These are phyloP conservation scores for Trichoderma sp. DNA, from an alignment of 2,329 filamentous ascomycete species.

Conservation along the genomic window DNA sequence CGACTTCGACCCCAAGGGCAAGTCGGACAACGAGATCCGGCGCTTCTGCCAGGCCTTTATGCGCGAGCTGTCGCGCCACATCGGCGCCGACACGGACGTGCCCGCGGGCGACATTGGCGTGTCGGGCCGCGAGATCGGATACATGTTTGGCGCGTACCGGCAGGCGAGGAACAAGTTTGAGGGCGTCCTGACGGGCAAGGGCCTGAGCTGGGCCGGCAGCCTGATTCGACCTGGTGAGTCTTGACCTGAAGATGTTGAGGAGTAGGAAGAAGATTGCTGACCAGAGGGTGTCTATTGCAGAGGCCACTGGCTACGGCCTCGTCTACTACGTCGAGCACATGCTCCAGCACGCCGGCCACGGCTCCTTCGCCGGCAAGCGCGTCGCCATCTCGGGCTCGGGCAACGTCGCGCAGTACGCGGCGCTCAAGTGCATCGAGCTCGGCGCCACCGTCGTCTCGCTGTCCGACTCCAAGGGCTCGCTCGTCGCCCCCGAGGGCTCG, in stretches of 20 bases:
- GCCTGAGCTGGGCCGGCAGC: conserved; percentile 86
- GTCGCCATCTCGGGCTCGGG: conserved; percentile 96
- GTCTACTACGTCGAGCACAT: conserved; percentile 97
- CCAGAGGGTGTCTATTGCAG: no score
- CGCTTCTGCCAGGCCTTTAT: conserved; percentile 97
- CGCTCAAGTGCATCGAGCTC: conserved; percentile 94
- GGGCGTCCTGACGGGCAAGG: conserved; percentile 96
- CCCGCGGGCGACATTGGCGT: conserved; percentile 98
- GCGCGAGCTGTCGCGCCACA: conserved; percentile 93
- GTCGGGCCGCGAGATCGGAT: conserved; percentile 87
- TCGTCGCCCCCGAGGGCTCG: conserved; percentile 71
- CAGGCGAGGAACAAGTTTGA: conserved; percentile 88
- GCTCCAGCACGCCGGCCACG: conserved; percentile 87
- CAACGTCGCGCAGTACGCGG: conserved; percentile 97
- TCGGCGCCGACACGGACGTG: conserved; percentile 93
- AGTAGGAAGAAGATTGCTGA: background rate
- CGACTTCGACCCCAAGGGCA: conserved; percentile 99
- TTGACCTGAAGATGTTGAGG: background rate
- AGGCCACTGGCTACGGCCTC: conserved; percentile 95
- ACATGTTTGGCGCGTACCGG: conserved; percentile 92
- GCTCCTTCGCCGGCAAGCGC: conserved; percentile 85
- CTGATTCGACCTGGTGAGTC: conserved; percentile 75
- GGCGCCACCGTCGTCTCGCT: conserved; percentile 90
- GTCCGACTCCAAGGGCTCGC: conserved; percentile 84
- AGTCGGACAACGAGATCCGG: conserved; percentile 95